A percentile compares a stretch with the other conserved stretches of the same genome.
phyloP scores from a whole-genome alignment of 805 yeast genomes.

The Wickerhamiella slavikovae region DNA sequence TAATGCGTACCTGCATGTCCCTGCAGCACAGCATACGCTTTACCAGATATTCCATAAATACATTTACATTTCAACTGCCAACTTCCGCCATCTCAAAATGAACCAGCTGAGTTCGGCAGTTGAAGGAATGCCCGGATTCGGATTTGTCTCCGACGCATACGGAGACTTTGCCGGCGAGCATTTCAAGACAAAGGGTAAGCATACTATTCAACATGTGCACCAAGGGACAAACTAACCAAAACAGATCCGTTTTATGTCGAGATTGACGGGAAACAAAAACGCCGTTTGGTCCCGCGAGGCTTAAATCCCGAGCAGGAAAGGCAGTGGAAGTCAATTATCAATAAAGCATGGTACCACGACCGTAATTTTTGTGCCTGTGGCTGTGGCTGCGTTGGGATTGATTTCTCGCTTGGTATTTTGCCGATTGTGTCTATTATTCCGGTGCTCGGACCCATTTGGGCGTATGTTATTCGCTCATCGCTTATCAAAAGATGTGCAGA shows the following conservation, averaged over 20 bases:
- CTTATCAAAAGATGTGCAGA: slow-evolving; percentile 40
- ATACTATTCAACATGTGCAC: neutral
- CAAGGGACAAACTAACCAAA: neutral
- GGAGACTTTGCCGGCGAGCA: slow-evolving; percentile 49
- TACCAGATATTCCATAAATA: no score
- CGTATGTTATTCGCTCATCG: slow-evolving; percentile 62
- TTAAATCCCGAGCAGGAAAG: slow-evolving; percentile 38
- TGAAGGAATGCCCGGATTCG: slow-evolving; percentile 38
- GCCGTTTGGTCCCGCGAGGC: slow-evolving; percentile 39
- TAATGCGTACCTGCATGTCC: no score
- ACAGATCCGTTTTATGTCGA: slow-evolving; percentile 16
- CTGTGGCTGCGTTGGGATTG: slow-evolving; percentile 48
- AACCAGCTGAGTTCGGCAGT: slow-evolving; percentile 8
- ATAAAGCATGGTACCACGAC: slow-evolving; percentile 75
- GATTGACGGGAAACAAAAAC: slow-evolving; percentile 31
- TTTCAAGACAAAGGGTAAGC: slow-evolving; percentile 28
- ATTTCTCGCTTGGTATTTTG: slow-evolving; percentile 60
- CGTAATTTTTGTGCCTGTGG: slow-evolving; percentile 32
- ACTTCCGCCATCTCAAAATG: no score
- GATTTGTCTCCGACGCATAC: slow-evolving; percentile 32
- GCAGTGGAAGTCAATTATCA: slow-evolving; percentile 54
- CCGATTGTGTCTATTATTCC: slow-evolving; percentile 60
- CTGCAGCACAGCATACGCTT: no score
- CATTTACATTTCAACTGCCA: no score
- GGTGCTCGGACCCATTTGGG: slow-evolving; percentile 60